Evolutionary conservation across 2,329 filamentous ascomycete genomes (phyloP).

Genomic region (Xylariales sp.): DNA sequence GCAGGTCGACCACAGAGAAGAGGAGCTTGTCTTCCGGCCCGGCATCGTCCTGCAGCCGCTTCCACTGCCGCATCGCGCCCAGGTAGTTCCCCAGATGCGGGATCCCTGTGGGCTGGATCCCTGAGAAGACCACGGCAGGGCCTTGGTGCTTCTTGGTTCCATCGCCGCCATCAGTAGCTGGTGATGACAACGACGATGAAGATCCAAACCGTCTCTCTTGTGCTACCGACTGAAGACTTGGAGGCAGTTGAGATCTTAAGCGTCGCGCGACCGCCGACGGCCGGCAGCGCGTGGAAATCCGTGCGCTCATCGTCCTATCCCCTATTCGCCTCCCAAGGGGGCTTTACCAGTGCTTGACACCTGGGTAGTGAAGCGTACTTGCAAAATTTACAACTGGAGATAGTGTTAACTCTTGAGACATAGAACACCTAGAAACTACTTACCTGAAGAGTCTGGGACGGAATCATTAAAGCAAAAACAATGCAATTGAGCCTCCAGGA

Average conservation of each 20-base stretch:
- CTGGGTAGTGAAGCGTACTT: too few species aligned
- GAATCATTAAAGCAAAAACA: too few species aligned
- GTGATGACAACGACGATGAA: neutral
- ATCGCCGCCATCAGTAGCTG: neutral
- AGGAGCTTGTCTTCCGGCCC: slow-evolving; percentile 57
- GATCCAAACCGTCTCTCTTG: neutral
- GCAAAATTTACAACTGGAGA: too few species aligned
- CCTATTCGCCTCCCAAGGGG: too few species aligned
- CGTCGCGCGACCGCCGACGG: slow-evolving; percentile 11
- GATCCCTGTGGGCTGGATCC: slow-evolving; percentile 92
- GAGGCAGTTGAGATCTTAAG: neutral
- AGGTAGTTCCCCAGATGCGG: slow-evolving; percentile 96
- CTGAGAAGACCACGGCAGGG: slow-evolving; percentile 66
- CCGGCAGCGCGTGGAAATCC: slow-evolving; percentile 14
- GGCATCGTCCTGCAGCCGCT: slow-evolving; percentile 66
- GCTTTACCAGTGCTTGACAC: too few species aligned
- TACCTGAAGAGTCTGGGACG: too few species aligned
- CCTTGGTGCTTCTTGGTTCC: neutral
- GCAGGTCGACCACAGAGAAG: slow-evolving; percentile 88
- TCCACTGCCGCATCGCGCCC: slow-evolving; percentile 85
- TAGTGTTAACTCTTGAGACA: too few species aligned
- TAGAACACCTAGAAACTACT: too few species aligned
- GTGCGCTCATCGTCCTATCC: slow-evolving; percentile 15
- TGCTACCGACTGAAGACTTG: neutral
- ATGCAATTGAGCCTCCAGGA: too few species aligned